Evolutionary conservation across 1,284 basidiomycete species (phyloP).

Genomic region (Apiotrichum domesticum): DNA sequence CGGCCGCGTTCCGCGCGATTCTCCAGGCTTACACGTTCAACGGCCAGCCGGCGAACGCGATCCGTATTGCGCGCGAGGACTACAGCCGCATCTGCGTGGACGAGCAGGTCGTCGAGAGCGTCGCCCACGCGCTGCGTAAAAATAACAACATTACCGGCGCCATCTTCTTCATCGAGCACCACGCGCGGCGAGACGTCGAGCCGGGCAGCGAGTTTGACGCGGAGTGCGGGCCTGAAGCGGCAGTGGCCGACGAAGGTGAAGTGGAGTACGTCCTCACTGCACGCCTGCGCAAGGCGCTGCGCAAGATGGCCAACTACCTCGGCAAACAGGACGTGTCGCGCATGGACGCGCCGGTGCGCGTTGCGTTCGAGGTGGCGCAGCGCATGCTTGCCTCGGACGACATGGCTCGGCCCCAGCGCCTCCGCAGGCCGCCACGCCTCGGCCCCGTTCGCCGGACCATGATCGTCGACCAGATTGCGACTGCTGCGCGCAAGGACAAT

Average conservation of each 20-base stretch:
- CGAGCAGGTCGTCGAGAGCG: conserved; percentile 3
- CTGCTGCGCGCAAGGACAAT: neutral
- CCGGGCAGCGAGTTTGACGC: neutral
- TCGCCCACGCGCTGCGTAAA: conserved; percentile 10
- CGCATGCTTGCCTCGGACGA: conserved; percentile 13
- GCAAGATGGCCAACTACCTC: conserved; percentile 10
- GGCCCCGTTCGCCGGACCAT: neutral
- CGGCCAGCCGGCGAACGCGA: neutral
- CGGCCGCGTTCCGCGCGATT: conserved; percentile 4
- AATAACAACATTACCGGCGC: conserved; percentile 6
- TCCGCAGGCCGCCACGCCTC: conserved; percentile 1
- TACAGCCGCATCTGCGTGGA: conserved; percentile 1
- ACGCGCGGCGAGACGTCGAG: neutral
- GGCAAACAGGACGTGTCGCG: neutral
- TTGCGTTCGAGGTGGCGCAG: conserved; percentile 4
- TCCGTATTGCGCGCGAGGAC: conserved; percentile 8
- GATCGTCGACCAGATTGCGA: neutral
- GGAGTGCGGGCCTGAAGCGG: neutral
- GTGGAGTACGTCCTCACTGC: conserved; percentile 2
- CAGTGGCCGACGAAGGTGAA: neutral
- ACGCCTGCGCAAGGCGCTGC: conserved; percentile 1
- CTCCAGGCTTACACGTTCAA: neutral
- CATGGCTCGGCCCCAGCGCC: neutral
- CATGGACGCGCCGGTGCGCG: neutral
- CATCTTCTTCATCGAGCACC: conserved; percentile 14